These are phyloP conservation scores for Taphrina pruni DNA, from an alignment of 1,139 yeast genomes.

Conservation along the genomic window DNA sequence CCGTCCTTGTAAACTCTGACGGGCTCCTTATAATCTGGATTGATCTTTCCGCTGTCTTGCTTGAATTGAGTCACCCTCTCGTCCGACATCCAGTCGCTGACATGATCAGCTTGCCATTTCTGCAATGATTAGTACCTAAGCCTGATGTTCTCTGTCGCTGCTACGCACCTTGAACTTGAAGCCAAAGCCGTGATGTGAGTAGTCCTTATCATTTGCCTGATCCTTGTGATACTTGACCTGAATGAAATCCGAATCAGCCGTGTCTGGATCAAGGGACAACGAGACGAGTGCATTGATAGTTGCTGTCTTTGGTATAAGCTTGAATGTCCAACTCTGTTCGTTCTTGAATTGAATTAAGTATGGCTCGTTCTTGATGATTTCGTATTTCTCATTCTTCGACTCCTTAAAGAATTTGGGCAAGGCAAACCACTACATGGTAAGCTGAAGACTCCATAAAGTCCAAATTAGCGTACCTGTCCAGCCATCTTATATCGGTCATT, in stretches of 20 bases:
- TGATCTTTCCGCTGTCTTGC: constrained; percentile 20
- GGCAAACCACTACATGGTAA: constrained; percentile 9
- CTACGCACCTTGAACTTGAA: constrained; percentile 17
- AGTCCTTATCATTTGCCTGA: constrained; percentile 22
- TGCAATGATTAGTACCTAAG: not conserved
- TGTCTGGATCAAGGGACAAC: constrained; percentile 14
- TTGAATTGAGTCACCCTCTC: constrained; percentile 17
- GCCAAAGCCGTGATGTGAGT: constrained; percentile 16
- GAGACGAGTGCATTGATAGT: constrained; percentile 18
- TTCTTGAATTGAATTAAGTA: constrained; percentile 17
- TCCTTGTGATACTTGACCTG: constrained; percentile 24
- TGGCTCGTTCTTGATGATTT: constrained; percentile 16
- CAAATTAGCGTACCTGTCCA: constrained; percentile 1
- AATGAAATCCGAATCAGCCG: constrained; percentile 19
- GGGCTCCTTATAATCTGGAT: constrained; percentile 14
- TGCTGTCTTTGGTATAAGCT: constrained; percentile 14
- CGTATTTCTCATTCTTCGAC: constrained; percentile 22
- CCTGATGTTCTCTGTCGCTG: not conserved
- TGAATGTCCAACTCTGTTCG: constrained; percentile 19
- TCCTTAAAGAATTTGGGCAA: constrained; percentile 22
- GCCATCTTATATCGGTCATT: constrained; percentile 23
- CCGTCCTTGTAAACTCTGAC: constrained; percentile 18
- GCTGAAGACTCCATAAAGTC: not conserved
- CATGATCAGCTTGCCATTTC: constrained; percentile 26
- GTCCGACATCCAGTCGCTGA: constrained; percentile 24